A percentile compares a stretch with the other conserved stretches of the same genome.
These are phyloP conservation scores for Pachysandra terminalis DNA, from an alignment of 164 flowering plant species.

Conservation along the genomic window DNA sequence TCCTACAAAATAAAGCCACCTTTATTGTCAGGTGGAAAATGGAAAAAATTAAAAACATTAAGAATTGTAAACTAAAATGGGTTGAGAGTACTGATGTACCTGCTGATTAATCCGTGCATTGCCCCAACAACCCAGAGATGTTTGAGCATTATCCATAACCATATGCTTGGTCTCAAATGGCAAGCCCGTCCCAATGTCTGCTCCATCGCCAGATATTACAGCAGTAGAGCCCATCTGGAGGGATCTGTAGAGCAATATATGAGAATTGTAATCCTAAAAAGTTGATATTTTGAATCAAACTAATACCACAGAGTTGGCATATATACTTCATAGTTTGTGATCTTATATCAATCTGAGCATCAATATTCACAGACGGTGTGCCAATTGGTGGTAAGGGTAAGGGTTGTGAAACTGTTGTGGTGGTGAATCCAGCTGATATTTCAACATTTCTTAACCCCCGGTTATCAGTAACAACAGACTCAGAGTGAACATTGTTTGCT, in stretches of 20 bases:
- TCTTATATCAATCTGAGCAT: slow-evolving; percentile 42
- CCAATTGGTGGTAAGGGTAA: slow-evolving; percentile 76
- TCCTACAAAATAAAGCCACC: not conserved
- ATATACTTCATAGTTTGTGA: slow-evolving; percentile 46
- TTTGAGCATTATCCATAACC: slow-evolving; percentile 44
- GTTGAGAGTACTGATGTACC: slow-evolving; percentile 27
- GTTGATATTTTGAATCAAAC: not conserved
- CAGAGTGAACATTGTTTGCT: slow-evolving; percentile 25
- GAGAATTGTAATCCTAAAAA: not conserved
- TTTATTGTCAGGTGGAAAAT: not conserved
- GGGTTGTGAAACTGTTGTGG: slow-evolving; percentile 41
- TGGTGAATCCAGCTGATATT: slow-evolving; percentile 38
- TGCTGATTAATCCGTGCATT: slow-evolving; percentile 50
- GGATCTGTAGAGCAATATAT: slow-evolving; percentile 41
- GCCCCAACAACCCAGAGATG: slow-evolving; percentile 59
- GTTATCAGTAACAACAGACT: slow-evolving; percentile 34
- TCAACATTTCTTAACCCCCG: slow-evolving; percentile 33
- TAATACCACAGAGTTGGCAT: not conserved
- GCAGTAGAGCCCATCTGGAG: slow-evolving; percentile 33
- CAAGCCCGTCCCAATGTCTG: slow-evolving; percentile 37
- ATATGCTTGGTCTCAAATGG: slow-evolving; percentile 48
- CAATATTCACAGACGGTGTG: slow-evolving; percentile 60
- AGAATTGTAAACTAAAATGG: not conserved
- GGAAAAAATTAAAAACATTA: not conserved
- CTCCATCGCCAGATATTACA: slow-evolving; percentile 29